These are phyloP conservation scores for Colletotrichum lupini DNA, from an alignment of 2,329 filamentous ascomycete genomes.

Conservation along the genomic window DNA sequence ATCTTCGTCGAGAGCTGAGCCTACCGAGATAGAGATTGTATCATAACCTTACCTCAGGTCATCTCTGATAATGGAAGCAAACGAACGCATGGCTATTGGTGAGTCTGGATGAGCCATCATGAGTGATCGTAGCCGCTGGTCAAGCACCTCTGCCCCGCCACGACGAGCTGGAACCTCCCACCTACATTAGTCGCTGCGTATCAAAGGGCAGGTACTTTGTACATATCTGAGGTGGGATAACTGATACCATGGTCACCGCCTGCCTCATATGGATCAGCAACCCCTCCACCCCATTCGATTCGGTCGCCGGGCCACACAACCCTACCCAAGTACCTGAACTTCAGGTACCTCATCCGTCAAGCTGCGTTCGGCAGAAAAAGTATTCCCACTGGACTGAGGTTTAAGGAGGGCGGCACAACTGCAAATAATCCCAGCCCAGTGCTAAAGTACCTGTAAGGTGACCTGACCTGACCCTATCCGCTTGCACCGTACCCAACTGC, in stretches of 20 bases:
- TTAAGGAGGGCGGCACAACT: not conserved
- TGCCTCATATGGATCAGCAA: not conserved
- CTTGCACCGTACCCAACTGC: not conserved
- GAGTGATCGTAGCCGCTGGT: not conserved
- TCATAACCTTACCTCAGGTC: too few species aligned
- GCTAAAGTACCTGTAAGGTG: not conserved
- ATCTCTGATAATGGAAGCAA: not conserved
- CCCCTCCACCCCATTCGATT: constrained; percentile 14
- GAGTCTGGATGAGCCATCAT: not conserved
- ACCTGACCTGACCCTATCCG: not conserved
- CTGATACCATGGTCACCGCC: not conserved
- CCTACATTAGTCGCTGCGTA: not conserved
- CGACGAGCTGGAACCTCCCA: not conserved
- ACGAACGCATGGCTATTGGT: not conserved
- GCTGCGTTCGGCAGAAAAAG: constrained; percentile 2
- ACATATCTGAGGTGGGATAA: constrained; percentile 2
- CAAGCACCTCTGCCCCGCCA: not conserved
- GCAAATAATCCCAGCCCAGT: not conserved
- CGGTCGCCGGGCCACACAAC: constrained; percentile 19
- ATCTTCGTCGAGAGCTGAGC: not conserved
- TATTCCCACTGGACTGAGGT: not conserved
- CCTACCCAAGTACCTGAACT: not conserved
- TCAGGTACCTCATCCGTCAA: not conserved
- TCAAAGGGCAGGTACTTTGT: not conserved
- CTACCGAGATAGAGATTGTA: too few species aligned